Evolutionary conservation across 2,329 filamentous ascomycete genomes (phyloP), one percentile per base, ranked within the genome.

Genomic region (Microdochium bolleyi): DNA sequence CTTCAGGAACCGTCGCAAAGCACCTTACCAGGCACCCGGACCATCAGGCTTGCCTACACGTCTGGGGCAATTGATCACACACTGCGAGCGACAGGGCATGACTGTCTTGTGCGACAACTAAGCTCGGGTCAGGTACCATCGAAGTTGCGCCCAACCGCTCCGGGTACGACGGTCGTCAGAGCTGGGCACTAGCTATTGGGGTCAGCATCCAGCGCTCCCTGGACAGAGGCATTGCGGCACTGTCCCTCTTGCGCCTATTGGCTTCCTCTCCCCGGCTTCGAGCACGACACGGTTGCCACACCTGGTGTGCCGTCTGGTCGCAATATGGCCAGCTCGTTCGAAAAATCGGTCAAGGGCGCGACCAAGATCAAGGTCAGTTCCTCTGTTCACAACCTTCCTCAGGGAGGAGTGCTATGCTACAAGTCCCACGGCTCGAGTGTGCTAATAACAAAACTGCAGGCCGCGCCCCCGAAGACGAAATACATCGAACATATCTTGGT

Each of bases 401-500:
- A n/a, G n/a, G n/a, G n/a, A n/a, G n/a, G n/a, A n/a, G n/a, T n/a
- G n/a, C n/a, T n/a, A n/a, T n/a, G 24, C 22, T 21, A 11, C n/a
- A 11, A 11, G 5, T 30, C 27, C 27, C 27, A 11, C 27, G 5
- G 27, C 27, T 30, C 27, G 11, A 30, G 27, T 49, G 27, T 52
- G 61, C 54, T 49, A 27, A 30, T n/a, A 51, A 52, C 51, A 51
- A 24, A 38, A 34, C n/a, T 32, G 44, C 65, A 95, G 89, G 88
- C 92, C 72, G 94, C 94, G 60, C 89, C 94, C 57, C 94, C 94
- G 51, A 99, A 99, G 76, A 94, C 92, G 53, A 99, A 99, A 74
- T 99, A 97, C 75, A 95, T 99, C 75, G 94, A 99, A 71, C 91
- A 96, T 68, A 96, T 99, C 66, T 82, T 99, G 53, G 81, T 96